These are phyloP conservation scores for Haplosporangium sp. DNA, from an alignment of 371 early-diverging fungal genomes.

Conservation along the genomic window DNA sequence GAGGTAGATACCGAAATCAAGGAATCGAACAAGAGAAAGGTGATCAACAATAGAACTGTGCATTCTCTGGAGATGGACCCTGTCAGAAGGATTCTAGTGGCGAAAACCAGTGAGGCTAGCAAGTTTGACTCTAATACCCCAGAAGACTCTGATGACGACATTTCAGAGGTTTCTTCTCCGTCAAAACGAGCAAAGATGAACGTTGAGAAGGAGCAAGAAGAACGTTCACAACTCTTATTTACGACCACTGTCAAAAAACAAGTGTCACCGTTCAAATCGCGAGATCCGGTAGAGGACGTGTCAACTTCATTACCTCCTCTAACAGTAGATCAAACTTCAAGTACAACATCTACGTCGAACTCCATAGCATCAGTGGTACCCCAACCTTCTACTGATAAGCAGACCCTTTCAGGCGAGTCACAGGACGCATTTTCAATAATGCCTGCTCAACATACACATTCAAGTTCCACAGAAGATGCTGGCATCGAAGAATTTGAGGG, in stretches of 20 bases:
- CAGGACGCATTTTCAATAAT: neutral
- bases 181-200: slow-evolving; percentile 4
- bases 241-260: slow-evolving; percentile 11
- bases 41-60: neutral
- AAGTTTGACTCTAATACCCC: neutral
- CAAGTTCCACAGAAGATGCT: neutral
- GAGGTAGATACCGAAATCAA: neutral
- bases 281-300: slow-evolving; percentile 9
- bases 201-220: neutral
- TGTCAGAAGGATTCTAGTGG: neutral
- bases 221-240: neutral
- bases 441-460: neutral
- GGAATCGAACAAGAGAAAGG: neutral
- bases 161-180: neutral
- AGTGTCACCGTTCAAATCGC: slow-evolving; percentile 8
- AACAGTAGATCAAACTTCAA: neutral
- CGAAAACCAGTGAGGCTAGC: neutral
- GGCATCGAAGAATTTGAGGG: neutral
- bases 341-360: no score
- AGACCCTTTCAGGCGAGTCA: neutral
- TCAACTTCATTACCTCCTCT: neutral
- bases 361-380: neutral
- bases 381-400: neutral
- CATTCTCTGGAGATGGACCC: slow-evolving; percentile 2
- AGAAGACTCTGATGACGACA: slow-evolving; percentile 3